Evolutionary conservation across 2,329 filamentous ascomycete genomes (phyloP), one percentile per base, ranked within the genome.

Genomic region (Torrubiellomyces zombiae): DNA sequence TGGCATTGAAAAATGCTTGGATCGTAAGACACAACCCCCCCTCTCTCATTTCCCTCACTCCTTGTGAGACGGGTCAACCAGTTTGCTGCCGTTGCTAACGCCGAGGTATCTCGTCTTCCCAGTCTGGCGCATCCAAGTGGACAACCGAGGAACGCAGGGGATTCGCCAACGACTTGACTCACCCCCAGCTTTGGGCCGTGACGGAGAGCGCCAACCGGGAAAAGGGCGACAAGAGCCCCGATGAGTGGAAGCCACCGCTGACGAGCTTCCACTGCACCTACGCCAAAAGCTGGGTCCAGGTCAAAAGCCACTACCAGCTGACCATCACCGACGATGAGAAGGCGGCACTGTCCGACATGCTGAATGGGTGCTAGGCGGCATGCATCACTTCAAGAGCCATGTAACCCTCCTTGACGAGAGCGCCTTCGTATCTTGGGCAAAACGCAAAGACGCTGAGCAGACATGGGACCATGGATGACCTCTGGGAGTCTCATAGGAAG

Each of bases 1-100:
- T 91, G 3, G 79, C 81, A 1, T 47, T 91, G 32, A 74, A 75
- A 43, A 81, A 85, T 41, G 78, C 79, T 5, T 86, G 78, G 79
- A 70, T 76, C 32, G 67, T 72, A 36, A 40, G 58, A 50, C 15
- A 8, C 11, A n/a, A 10, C 18, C 13, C 7, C 30, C 17, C 22
- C 14, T 19, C 18, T 9, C 9, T 24, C 7, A 14, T 9, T 21
- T 7, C 8, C 23, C 18, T 13, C 22, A 21, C 10, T 9, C 10
- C 7, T n/a, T 16, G 7, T 16, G 3, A 17, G 7, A 10, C 21
- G 3, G n/a, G 21, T 9, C n/a, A 9, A 26, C 23, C 23, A n/a
- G n/a, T n/a, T n/a, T n/a, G n/a, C n/a, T n/a, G n/a, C n/a, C n/a
- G n/a, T n/a, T n/a, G n/a, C n/a, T n/a, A n/a, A n/a, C n/a, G n/a